Base-by-base conservation (phyloP, 345 rosid species). In the Populus pruinosa region DNA sequence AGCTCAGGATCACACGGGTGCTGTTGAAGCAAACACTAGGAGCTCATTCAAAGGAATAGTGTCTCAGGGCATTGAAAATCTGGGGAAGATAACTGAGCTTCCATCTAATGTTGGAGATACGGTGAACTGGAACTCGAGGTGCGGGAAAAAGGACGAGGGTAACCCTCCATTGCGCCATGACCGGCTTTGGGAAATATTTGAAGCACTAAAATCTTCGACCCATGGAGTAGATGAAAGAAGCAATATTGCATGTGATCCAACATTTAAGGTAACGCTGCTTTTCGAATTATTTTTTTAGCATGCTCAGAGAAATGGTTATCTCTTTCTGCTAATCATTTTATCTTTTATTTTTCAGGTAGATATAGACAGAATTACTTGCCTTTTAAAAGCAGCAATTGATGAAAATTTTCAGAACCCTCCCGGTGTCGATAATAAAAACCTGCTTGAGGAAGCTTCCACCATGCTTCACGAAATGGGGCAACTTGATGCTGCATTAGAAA, bases 161-260 rank as follows among this genome's bases (percentile, higher is more conserved):
- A 50, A 5, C 65, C 56, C 35, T 74, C 69, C 16, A 33, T 23
- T 5, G 43, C 4, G 74, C 55, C 67, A 5, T 16, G 62, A 8
- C 12, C 72, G n/a, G 6, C 55, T 81, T 25, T 73, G 73, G 85
- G 77, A 80, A 43, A 31, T 44, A 29, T 23, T 75, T 23, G 78
- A 72, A 44, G 75, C 43, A 1, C 55, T 75, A 1, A 55, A 82
- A 44, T 65, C 50, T 3, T 14, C n/a, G 6, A 59, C 20, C 36
- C 9, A 23, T 66, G 71, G 16, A 67, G 12, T 2, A 62, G 66
- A 62, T 8, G 77, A 36, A 53, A 27, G 38, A 50, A 76, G 53
- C 31, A 5, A 43, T 31, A 29, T 55, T 20, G 65, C 68, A 13
- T 6, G 69, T 39, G 55, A 67, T 64, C 68, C 71, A 14, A 27